phyloP scores from a whole-genome alignment of 2,329 filamentous ascomycete species.

The Hansfordia pulvinata region DNA sequence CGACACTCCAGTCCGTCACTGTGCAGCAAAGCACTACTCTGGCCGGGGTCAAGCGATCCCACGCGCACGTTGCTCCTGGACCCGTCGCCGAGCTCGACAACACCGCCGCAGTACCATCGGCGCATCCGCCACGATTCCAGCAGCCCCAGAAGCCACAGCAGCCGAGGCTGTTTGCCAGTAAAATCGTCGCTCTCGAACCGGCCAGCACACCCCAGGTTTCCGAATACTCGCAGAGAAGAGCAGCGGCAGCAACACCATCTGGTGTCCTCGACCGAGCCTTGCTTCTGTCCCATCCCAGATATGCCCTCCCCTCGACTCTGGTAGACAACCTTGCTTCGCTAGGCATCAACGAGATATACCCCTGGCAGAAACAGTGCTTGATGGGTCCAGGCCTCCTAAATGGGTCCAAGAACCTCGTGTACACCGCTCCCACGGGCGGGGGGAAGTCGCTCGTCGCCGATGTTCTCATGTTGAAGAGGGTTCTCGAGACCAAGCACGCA shows the following conservation, averaged over 20 bases:
- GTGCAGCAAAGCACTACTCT: slow-evolving; percentile 22
- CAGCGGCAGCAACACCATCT: slow-evolving; percentile 38
- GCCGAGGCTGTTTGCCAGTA: slow-evolving; percentile 25
- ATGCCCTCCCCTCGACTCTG: slow-evolving; percentile 45
- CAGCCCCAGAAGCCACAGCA: slow-evolving; percentile 5
- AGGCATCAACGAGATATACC: slow-evolving; percentile 63
- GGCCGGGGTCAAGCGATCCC: slow-evolving; percentile 34
- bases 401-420: slow-evolving; percentile 60
- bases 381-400: slow-evolving; percentile 50
- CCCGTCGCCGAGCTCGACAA: slow-evolving; percentile 3
- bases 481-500: slow-evolving; percentile 47
- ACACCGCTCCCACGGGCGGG: slow-evolving; percentile 65
- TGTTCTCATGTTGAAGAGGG: slow-evolving; percentile 58
- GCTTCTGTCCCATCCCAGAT: slow-evolving; percentile 47
- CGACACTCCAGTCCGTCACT: slow-evolving; percentile 33
- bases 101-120: slow-evolving; percentile 9
- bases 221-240: slow-evolving; percentile 43
- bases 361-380: slow-evolving; percentile 67
- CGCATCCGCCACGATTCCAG: slow-evolving; percentile 9
- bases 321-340: slow-evolving; percentile 50
- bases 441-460: slow-evolving; percentile 66
- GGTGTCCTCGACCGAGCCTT: slow-evolving; percentile 38
- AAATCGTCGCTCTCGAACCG: slow-evolving; percentile 24
- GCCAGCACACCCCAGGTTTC: slow-evolving; percentile 16
- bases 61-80: slow-evolving; percentile 9